phyloP scores from a whole-genome alignment of 192 early-diverging fungal genomes.

The Chytriomyces confervae region DNA sequence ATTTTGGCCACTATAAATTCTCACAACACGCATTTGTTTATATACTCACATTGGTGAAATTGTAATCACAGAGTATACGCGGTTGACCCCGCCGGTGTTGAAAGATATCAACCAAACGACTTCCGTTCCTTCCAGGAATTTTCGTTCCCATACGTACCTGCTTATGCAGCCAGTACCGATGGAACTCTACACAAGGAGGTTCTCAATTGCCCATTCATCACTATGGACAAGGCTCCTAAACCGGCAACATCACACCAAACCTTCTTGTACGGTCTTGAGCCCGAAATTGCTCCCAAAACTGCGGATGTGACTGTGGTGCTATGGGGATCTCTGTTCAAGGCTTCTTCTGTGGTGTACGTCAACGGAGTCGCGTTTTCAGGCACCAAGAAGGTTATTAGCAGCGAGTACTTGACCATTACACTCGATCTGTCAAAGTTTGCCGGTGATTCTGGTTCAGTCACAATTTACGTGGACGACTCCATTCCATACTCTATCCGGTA shows the following conservation, averaged over 20 bases:
- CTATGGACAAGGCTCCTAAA: slow-evolving; percentile 1
- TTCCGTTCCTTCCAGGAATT: slow-evolving; percentile 9
- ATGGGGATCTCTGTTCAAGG: slow-evolving; percentile 23
- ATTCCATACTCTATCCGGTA: slow-evolving; percentile 30
- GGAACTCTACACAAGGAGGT: not conserved
- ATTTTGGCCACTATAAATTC: not conserved
- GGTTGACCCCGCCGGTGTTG: not conserved
- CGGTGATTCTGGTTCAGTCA: slow-evolving; percentile 17
- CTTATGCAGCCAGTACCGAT: not conserved
- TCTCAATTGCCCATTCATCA: slow-evolving; percentile 32
- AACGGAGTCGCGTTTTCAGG: slow-evolving; percentile 16
- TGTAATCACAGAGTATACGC: not conserved
- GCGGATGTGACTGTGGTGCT: slow-evolving; percentile 25
- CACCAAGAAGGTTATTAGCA: slow-evolving; percentile 20
- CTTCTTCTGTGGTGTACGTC: slow-evolving; percentile 28
- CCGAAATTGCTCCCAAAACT: slow-evolving; percentile 27
- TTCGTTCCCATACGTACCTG: slow-evolving; percentile 22
- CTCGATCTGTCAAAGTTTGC: slow-evolving; percentile 34
- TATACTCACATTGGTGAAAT: not conserved
- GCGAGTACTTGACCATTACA: slow-evolving; percentile 11
- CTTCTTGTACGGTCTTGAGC: slow-evolving; percentile 26
- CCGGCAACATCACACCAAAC: slow-evolving; percentile 4
- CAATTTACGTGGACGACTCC: slow-evolving; percentile 37
- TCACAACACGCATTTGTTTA: not conserved
- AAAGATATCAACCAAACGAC: slow-evolving; percentile 15